Evolutionary conservation across 2,329 filamentous ascomycete genomes (phyloP).

Genomic region (Sclerotinia sclerotiorum): DNA sequence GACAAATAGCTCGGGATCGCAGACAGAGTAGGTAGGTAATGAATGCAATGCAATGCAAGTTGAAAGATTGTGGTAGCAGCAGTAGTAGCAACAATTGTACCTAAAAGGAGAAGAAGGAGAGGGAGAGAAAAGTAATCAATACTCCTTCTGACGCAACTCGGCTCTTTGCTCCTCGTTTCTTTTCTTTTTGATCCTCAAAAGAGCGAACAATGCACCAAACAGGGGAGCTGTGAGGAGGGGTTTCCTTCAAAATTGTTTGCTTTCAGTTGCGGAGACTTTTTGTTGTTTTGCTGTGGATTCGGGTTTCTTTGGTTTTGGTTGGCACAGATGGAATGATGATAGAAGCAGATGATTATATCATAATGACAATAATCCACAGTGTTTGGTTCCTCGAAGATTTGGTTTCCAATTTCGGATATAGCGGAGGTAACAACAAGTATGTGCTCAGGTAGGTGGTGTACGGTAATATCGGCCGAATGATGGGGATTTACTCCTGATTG

Average conservation of each 20-base stretch:
- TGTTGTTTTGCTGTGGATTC: background rate
- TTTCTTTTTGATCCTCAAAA: background rate
- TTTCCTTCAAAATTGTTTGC: too few relatives aligned
- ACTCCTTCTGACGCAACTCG: background rate
- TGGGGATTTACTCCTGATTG: background rate
- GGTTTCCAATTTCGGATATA: constrained; percentile 7
- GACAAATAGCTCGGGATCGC: background rate
- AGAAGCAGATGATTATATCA: background rate
- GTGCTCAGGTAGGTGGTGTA: background rate
- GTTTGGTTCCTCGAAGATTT: background rate
- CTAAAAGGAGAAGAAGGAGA: constrained; percentile 8
- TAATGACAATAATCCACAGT: too few relatives aligned
- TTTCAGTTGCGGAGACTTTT: constrained; percentile 8
- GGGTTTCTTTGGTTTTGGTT: background rate
- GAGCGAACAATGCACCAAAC: background rate
- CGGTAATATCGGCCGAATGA: background rate
- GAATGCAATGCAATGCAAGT: background rate
- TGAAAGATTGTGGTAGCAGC: background rate
- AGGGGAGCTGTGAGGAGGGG: background rate
- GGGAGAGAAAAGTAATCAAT: background rate
- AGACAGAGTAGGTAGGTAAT: background rate
- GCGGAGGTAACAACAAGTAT: background rate
- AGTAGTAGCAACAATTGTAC: background rate
- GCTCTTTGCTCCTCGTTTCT: background rate
- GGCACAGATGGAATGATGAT: background rate